Percentiles rank a stretch among this genome's conserved stretches.
Conservation (phyloP, 768 basidiomycete species). For the Hysterangium stoloniferum region DNA sequence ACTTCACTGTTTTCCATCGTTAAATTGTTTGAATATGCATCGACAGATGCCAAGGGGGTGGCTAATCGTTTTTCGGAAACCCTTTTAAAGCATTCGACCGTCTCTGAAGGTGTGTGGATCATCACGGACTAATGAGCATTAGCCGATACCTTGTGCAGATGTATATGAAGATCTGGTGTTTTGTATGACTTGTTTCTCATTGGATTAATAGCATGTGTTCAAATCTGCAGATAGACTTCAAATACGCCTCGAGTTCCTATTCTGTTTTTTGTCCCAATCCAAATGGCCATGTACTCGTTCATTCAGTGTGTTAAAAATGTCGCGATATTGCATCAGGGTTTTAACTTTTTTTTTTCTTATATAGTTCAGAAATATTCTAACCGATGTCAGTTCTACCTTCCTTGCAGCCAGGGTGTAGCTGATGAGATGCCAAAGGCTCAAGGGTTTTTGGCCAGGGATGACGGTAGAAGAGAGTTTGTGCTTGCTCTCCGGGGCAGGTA, state of each 20-base stretch:
- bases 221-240: slow-evolving; percentile 38
- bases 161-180: slow-evolving; percentile 37
- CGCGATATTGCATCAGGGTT: background rate
- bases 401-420: no score
- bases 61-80: no score
- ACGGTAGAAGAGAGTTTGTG: slow-evolving; percentile 37
- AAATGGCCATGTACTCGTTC: slow-evolving; percentile 39
- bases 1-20: no score
- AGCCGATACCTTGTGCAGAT: slow-evolving; percentile 1
- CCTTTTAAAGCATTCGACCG: no score
- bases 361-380: slow-evolving; percentile 35
- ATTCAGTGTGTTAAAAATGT: slow-evolving; percentile 19
- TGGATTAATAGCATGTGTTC: background rate
- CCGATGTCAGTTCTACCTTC: slow-evolving; percentile 21
- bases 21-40: no score
- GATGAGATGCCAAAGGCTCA: slow-evolving; percentile 20
- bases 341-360: background rate
- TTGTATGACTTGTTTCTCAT: slow-evolving; percentile 15
- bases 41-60: no score
- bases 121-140: background rate
- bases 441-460: slow-evolving; percentile 46
- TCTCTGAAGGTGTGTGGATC: no score
- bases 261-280: slow-evolving; percentile 37
- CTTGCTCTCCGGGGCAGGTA: slow-evolving; percentile 45
- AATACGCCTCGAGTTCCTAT: slow-evolving; percentile 49